A percentile compares a stretch with the other conserved stretches of the same genome.
Conservation (phyloP, 352 stramenopile genomes). For the Pythium dissotocum region DNA sequence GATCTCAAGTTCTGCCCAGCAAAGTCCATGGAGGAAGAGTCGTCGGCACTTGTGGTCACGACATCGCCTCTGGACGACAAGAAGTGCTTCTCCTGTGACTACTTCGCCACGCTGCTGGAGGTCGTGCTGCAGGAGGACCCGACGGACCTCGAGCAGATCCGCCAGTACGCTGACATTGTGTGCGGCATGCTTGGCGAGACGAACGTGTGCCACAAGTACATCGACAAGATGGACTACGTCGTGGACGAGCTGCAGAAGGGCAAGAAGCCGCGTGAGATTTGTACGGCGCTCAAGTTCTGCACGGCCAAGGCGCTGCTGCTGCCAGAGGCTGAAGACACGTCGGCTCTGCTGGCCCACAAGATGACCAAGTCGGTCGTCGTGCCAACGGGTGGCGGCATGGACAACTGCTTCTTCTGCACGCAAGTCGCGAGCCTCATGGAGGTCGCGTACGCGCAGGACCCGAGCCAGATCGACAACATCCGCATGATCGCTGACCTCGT, state of each 20-base stretch:
- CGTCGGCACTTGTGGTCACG: conserved; percentile 1
- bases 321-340: conserved; percentile 11
- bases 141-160: conserved; percentile 54
- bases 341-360: conserved; percentile 11
- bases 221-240: conserved; percentile 65
- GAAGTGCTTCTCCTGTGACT: conserved; percentile 68
- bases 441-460: conserved; percentile 54
- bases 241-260: conserved; percentile 66
- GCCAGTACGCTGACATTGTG: conserved; percentile 73
- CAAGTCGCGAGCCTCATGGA: conserved; percentile 57
- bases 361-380: conserved; percentile 18
- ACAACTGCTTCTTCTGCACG: conserved; percentile 71
- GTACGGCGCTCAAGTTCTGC: conserved; percentile 60
- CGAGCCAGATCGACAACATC: conserved; percentile 54
- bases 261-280: conserved; percentile 68
- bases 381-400: background rate
- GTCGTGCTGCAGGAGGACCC: conserved; percentile 57
- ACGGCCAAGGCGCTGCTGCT: conserved; percentile 6
- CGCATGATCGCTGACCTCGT: conserved; percentile 61
- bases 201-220: conserved; percentile 66
- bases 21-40: background rate
- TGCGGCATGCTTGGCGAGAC: conserved; percentile 66
- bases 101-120: conserved; percentile 60
- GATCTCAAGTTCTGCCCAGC: conserved; percentile 14
- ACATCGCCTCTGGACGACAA: conserved; percentile 31